These are phyloP conservation scores for Trichoderma oligosporum DNA, from an alignment of 2,329 filamentous ascomycete genomes.

Conservation along the genomic window DNA sequence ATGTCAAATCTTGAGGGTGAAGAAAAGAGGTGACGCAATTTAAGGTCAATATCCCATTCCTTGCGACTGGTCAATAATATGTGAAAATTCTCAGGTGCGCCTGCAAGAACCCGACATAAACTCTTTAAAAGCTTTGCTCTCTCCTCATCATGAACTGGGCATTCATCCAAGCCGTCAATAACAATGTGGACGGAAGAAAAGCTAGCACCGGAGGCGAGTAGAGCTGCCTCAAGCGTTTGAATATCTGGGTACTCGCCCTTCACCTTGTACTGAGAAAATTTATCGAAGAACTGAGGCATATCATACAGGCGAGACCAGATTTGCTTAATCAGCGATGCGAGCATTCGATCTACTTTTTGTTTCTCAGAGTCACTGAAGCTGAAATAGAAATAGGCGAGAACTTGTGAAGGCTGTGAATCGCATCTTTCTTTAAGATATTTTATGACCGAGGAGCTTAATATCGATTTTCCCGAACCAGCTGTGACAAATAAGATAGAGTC, in stretches of 20 bases:
- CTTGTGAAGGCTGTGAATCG: not conserved
- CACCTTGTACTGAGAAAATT: not conserved
- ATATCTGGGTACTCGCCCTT: not conserved
- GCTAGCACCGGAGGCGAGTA: not conserved
- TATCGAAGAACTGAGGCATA: not conserved
- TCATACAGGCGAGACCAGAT: not conserved
- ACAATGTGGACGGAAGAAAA: not conserved
- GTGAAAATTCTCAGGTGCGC: not conserved
- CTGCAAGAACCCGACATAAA: not conserved
- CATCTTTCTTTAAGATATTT: not conserved
- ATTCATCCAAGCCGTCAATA: slow-evolving; percentile 15
- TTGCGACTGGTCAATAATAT: slow-evolving; percentile 13
- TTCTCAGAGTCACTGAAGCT: slow-evolving; percentile 10
- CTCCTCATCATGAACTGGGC: not conserved
- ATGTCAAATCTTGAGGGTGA: not conserved
- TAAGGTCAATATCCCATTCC: not conserved
- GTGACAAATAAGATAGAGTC: not conserved
- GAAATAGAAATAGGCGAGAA: slow-evolving; percentile 7
- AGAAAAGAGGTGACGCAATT: not conserved
- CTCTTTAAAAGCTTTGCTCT: not conserved
- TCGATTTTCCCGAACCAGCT: not conserved
- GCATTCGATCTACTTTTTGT: slow-evolving; percentile 10
- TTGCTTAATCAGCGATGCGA: slow-evolving; percentile 15
- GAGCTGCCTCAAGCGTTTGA: not conserved
- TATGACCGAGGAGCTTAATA: not conserved